These are phyloP conservation scores for Oemleria cerasiformis DNA, from an alignment of 306 rosid species.

Conservation along the genomic window DNA sequence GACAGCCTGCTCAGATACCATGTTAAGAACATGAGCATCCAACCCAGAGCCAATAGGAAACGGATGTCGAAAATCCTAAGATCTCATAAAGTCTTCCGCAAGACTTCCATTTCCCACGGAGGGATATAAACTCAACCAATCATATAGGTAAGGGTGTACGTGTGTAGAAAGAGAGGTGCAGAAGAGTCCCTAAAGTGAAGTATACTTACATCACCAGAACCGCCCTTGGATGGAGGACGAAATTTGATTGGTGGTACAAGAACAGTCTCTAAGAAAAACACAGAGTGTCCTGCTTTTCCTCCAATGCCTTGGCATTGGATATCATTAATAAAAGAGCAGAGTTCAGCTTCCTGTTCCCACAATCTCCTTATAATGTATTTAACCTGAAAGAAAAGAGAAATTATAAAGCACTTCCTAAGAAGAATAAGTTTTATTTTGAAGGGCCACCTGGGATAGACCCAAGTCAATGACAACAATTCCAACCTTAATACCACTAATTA, in stretches of 20 bases:
- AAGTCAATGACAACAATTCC: background rate
- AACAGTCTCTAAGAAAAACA: slow-evolving; percentile 84
- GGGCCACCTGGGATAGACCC: background rate
- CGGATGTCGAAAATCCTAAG: background rate
- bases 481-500: background rate
- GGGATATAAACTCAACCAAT: background rate
- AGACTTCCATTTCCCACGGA: background rate
- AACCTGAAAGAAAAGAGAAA: slow-evolving; percentile 44
- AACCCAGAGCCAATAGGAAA: background rate
- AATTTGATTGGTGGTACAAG: slow-evolving; percentile 88
- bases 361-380: slow-evolving; percentile 44
- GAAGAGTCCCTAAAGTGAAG: background rate
- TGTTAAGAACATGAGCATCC: no score
- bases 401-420: background rate
- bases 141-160: background rate
- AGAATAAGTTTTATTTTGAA: background rate
- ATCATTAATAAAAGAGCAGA: slow-evolving; percentile 63
- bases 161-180: background rate
- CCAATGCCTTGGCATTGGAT: slow-evolving; percentile 67
- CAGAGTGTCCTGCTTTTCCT: slow-evolving; percentile 57
- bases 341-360: slow-evolving; percentile 71
- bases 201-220: slow-evolving; percentile 60
- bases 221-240: slow-evolving; percentile 85
- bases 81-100: background rate
- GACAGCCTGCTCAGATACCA: no score